These are phyloP conservation scores for Microdochium nivale DNA, from an alignment of 2,329 filamentous ascomycete genomes.

Conservation along the genomic window DNA sequence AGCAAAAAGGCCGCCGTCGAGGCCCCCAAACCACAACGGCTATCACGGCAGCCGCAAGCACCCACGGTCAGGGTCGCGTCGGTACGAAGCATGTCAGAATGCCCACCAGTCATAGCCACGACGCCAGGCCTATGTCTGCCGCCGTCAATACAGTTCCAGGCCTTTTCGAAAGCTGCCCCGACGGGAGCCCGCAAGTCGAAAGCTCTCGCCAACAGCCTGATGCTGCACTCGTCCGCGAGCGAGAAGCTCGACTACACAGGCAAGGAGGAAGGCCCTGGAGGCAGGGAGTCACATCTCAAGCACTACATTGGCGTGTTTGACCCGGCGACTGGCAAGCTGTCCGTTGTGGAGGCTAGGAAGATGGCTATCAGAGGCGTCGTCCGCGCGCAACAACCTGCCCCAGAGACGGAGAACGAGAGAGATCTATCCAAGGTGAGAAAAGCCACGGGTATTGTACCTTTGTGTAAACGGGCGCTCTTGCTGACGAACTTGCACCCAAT, in stretches of 20 bases:
- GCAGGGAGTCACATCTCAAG: conserved; percentile 37
- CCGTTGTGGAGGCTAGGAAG: conserved; percentile 56
- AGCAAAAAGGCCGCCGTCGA: conserved; percentile 46
- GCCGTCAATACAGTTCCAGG: conserved; percentile 32
- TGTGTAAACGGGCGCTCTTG: conserved; percentile 9
- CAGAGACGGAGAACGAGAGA: conserved; percentile 32
- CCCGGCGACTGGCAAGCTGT: conserved; percentile 46
- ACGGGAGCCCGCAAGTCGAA: conserved; percentile 30
- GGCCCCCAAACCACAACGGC: conserved; percentile 4
- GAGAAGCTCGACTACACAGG: conserved; percentile 51
- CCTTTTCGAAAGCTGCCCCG: conserved; percentile 32
- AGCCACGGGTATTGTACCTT: not conserved
- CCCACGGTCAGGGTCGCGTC: conserved; percentile 35
- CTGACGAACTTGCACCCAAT: not conserved
- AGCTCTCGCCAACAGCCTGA: conserved; percentile 35
- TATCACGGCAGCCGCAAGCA: conserved; percentile 19
- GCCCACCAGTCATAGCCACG: conserved; percentile 43
- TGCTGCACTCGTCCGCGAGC: conserved; percentile 50
- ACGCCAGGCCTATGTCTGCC: conserved; percentile 30
- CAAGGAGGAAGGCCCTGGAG: conserved; percentile 38
- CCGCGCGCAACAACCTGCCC: conserved; percentile 42
- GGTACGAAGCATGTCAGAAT: conserved; percentile 33
- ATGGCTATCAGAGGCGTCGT: conserved; percentile 52
- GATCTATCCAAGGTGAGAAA: conserved; percentile 25
- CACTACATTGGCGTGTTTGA: conserved; percentile 61